Percentiles rank a stretch among this genome's conserved stretches.
Conservation (phyloP, 768 basidiomycete genomes). For the Gloeophyllum trabeum region DNA sequence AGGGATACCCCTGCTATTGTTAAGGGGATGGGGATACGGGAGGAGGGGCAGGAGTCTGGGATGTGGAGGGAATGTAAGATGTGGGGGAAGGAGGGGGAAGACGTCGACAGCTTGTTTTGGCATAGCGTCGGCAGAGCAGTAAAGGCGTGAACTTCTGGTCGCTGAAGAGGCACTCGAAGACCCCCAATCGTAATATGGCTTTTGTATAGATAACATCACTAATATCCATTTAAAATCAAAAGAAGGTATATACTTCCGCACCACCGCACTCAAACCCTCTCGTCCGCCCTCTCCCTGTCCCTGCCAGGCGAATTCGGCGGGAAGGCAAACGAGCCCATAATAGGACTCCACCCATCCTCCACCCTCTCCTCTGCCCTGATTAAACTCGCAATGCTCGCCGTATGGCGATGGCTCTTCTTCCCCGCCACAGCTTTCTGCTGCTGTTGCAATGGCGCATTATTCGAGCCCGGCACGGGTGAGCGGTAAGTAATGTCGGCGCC, state of each 20-base stretch:
- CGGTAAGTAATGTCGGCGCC: slow-evolving; percentile 49
- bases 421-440: slow-evolving; percentile 14
- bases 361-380: slow-evolving; percentile 68
- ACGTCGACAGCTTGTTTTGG: slow-evolving; percentile 47
- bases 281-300: background rate
- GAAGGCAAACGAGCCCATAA: slow-evolving; percentile 42
- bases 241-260: background rate
- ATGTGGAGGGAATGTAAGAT: slow-evolving; percentile 37
- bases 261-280: too few relatives aligned
- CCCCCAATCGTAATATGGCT: too few relatives aligned
- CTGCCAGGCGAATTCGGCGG: slow-evolving; percentile 17
- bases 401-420: slow-evolving; percentile 55
- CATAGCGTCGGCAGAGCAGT: slow-evolving; percentile 47
- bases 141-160: slow-evolving; percentile 32
- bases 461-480: slow-evolving; percentile 39
- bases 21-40: slow-evolving; percentile 17
- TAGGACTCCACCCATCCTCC: slow-evolving; percentile 81
- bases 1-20: slow-evolving; percentile 28
- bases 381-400: slow-evolving; percentile 75
- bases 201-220: background rate
- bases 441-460: slow-evolving; percentile 21
- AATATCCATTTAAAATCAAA: background rate
- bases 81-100: slow-evolving; percentile 40
- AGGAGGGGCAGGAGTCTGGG: slow-evolving; percentile 28
- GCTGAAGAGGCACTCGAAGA: too few relatives aligned